A percentile compares a stretch with the other conserved stretches of the same genome.
Conservation (phyloP, 2,329 filamentous ascomycete species). For the Diplocarpon rosae region DNA sequence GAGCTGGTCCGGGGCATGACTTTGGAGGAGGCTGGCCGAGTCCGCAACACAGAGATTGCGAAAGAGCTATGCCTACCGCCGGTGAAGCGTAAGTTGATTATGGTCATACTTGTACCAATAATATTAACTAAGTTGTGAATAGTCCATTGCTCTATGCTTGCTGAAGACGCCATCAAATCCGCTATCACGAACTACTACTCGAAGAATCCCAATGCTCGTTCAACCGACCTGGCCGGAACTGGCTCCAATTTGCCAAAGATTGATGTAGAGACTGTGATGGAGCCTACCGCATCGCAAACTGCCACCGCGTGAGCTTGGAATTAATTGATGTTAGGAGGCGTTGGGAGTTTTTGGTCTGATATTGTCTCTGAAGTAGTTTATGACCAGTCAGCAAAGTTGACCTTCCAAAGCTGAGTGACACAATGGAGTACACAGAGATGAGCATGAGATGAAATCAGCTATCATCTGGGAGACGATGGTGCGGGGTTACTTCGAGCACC, state of each 20-base stretch:
- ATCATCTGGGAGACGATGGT: neutral
- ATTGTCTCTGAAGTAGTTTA: constrained; percentile 1
- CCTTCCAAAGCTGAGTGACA: neutral
- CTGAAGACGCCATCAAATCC: constrained; percentile 86
- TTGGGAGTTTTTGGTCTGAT: constrained; percentile 3
- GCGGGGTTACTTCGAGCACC: no score
- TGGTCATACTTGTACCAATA: neutral
- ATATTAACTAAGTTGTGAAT: constrained; percentile 21
- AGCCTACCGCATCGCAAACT: constrained; percentile 23
- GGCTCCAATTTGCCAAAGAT: constrained; percentile 56
- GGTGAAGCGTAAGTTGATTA: constrained; percentile 60
- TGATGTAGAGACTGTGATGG: constrained; percentile 46
- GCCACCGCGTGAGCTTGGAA: constrained; percentile 14
- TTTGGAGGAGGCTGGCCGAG: constrained; percentile 80
- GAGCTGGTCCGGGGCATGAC: constrained; percentile 94
- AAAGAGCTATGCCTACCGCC: constrained; percentile 87
- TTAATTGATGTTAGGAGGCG: constrained; percentile 5
- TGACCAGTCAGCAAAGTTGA: neutral
- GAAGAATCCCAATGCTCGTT: constrained; percentile 69
- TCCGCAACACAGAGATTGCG: constrained; percentile 96
- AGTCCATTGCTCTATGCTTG: constrained; percentile 90
- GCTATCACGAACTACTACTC: constrained; percentile 86
- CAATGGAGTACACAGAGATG: neutral
- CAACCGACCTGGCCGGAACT: constrained; percentile 69
- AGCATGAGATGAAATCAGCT: neutral